These are phyloP conservation scores for Spongiforma sp. DNA, from an alignment of 1,284 basidiomycete genomes.

Conservation along the genomic window DNA sequence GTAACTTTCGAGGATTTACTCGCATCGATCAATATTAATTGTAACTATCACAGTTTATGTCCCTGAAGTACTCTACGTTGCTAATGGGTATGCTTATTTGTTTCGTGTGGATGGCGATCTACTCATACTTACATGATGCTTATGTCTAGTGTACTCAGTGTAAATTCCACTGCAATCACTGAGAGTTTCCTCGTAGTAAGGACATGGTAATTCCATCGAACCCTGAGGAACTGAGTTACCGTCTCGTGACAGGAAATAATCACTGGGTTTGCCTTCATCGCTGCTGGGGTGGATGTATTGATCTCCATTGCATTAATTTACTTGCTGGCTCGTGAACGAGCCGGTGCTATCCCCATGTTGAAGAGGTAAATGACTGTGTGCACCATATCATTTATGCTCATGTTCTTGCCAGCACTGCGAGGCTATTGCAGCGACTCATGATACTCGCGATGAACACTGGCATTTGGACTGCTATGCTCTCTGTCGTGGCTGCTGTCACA, in stretches of 20 bases:
- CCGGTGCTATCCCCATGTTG: background rate
- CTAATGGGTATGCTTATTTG: conserved; percentile 4
- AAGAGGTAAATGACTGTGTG: background rate
- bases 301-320: background rate
- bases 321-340: background rate
- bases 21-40: background rate
- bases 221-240: background rate
- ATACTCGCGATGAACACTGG: conserved; percentile 21
- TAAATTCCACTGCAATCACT: background rate
- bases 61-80: background rate
- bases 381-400: background rate
- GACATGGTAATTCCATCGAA: background rate
- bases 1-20: background rate
- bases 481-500: conserved; percentile 11
- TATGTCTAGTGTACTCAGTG: conserved; percentile 1
- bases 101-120: background rate
- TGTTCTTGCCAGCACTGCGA: conserved; percentile 4
- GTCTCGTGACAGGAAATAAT: background rate
- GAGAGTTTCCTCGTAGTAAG: conserved; percentile 4
- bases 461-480: conserved; percentile 20
- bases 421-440: conserved; percentile 15
- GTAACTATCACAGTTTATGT: background rate
- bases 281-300: background rate
- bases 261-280: background rate
- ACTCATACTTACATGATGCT: background rate